phyloP scores from a whole-genome alignment of 2,329 filamentous ascomycete genomes.

The Botrytis hyacinthi region DNA sequence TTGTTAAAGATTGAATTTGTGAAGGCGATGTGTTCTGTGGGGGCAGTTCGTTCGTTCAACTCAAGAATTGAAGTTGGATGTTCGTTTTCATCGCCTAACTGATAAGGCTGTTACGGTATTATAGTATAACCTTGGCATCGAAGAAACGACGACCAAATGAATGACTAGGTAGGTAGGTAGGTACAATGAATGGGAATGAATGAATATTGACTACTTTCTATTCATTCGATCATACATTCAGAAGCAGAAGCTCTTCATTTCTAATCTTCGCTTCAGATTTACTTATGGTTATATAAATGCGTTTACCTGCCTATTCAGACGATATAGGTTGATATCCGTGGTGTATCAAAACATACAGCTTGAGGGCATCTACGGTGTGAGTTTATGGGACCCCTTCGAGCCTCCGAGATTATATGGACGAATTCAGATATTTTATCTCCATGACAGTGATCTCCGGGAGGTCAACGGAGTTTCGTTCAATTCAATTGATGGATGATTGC shows the following conservation, averaged over 20 bases:
- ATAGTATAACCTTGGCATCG: neutral
- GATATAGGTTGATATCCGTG: neutral
- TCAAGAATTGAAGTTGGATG: constrained; percentile 17
- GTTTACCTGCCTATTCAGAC: neutral
- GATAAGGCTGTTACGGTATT: neutral
- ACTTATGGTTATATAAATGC: neutral
- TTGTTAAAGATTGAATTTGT: constrained; percentile 13
- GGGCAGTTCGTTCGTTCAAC: constrained; percentile 3
- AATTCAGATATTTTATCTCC: neutral
- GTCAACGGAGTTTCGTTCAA: neutral
- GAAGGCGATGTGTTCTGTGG: constrained; percentile 15
- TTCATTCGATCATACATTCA: neutral
- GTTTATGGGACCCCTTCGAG: neutral
- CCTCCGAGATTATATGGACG: neutral
- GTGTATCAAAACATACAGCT: neutral
- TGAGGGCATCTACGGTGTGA: neutral
- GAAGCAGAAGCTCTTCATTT: neutral
- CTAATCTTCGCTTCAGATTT: neutral
- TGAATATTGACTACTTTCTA: neutral
- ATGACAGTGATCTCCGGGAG: neutral
- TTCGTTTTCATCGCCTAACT: neutral
- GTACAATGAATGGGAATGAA: neutral
- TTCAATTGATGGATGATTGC: neutral
- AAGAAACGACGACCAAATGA: neutral
- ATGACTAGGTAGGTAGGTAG: neutral